phyloP scores from a whole-genome alignment of 2,329 filamentous ascomycete genomes.

The Eurotiales sp. region DNA sequence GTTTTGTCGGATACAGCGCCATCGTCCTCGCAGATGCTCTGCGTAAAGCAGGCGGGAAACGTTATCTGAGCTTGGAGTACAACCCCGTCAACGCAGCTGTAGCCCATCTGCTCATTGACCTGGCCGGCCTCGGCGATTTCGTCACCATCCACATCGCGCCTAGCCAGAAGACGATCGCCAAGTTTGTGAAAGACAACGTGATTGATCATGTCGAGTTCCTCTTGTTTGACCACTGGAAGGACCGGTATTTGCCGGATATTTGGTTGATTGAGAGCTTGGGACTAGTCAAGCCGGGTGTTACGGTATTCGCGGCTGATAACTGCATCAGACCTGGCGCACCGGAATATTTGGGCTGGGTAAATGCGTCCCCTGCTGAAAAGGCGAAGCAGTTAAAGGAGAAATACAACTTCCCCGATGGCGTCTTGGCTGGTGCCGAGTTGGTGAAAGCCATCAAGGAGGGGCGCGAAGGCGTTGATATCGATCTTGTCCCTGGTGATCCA shows the following conservation, averaged over 20 bases:
- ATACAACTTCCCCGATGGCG: constrained; percentile 52
- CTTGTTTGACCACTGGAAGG: constrained; percentile 80
- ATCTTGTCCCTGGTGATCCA: constrained; percentile 53
- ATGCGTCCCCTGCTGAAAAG: neutral
- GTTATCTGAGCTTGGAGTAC: constrained; percentile 69
- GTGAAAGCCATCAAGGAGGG: constrained; percentile 27
- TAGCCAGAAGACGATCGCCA: constrained; percentile 62
- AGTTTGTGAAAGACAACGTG: constrained; percentile 52
- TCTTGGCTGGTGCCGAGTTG: constrained; percentile 17
- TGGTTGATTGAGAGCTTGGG: constrained; percentile 71
- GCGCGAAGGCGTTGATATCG: constrained; percentile 25
- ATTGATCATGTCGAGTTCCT: constrained; percentile 64
- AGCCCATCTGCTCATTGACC: constrained; percentile 63
- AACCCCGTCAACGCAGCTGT: constrained; percentile 72
- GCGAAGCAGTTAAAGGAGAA: constrained; percentile 47
- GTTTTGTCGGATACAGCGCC: constrained; percentile 78
- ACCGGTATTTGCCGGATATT: constrained; percentile 68
- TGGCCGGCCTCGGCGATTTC: constrained; percentile 68
- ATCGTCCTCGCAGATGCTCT: constrained; percentile 69
- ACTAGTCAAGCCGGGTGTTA: constrained; percentile 56
- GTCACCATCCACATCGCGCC: constrained; percentile 69
- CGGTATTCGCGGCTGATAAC: constrained; percentile 43
- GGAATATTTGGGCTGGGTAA: constrained; percentile 10
- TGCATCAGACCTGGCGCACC: constrained; percentile 37
- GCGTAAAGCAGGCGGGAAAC: constrained; percentile 58